A percentile compares a stretch with the other conserved stretches of the same genome.
phyloP scores from a whole-genome alignment of 805 yeast species.

The Candida insectalens region DNA sequence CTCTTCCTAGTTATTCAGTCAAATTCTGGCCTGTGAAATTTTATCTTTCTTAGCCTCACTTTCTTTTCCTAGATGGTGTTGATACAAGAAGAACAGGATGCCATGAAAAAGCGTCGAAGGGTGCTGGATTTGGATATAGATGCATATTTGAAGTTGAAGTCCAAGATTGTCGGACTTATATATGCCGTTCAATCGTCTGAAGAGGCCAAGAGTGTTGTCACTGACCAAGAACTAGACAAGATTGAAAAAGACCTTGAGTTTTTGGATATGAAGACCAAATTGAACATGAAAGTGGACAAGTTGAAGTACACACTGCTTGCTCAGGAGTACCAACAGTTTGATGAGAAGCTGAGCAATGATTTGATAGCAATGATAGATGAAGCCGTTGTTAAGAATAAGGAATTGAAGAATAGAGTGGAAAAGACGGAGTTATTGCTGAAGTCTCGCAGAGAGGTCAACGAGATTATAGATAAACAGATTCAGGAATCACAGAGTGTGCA shows the following conservation, averaged over 20 bases:
- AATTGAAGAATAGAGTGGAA: slow-evolving; percentile 11
- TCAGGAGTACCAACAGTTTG: slow-evolving; percentile 12
- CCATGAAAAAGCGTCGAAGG: slow-evolving; percentile 20
- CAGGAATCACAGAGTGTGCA: slow-evolving; percentile 13
- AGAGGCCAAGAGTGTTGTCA: slow-evolving; percentile 2
- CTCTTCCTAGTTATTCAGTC: too few relatives aligned
- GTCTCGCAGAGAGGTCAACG: slow-evolving; percentile 17
- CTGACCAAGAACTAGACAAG: slow-evolving; percentile 9
- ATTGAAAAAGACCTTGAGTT: slow-evolving; percentile 11
- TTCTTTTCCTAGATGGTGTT: background rate
- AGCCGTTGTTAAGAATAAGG: slow-evolving; percentile 13
- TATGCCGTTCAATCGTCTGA: too few relatives aligned
- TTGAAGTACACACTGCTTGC: slow-evolving; percentile 9
- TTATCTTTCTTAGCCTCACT: background rate
- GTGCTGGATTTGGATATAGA: slow-evolving; percentile 23
- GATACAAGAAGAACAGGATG: slow-evolving; percentile 7
- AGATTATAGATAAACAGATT: slow-evolving; percentile 15
- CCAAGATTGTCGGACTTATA: slow-evolving; percentile 12
- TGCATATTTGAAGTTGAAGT: slow-evolving; percentile 14
- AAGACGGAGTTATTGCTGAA: slow-evolving; percentile 14
- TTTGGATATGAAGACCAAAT: slow-evolving; percentile 10
- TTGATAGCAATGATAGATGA: slow-evolving; percentile 13
- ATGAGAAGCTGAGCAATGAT: slow-evolving; percentile 9
- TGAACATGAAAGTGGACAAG: slow-evolving; percentile 13
- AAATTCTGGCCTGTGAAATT: too few relatives aligned